These are phyloP conservation scores for Ophiostoma novo-ulmi DNA, from an alignment of 2,329 filamentous ascomycete genomes.

Conservation along the genomic window DNA sequence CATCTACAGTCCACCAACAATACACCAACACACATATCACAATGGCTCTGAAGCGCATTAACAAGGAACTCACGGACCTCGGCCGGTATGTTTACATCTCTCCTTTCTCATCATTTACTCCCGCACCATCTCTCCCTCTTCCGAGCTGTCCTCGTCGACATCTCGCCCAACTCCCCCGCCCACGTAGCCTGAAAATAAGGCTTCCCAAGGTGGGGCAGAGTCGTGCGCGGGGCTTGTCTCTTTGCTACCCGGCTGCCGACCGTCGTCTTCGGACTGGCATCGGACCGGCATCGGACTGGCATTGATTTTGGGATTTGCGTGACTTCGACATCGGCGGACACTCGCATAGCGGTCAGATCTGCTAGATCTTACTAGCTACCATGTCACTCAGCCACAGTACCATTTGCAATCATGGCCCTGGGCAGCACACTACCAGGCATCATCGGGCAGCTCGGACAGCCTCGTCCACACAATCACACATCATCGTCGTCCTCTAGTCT, in stretches of 20 bases:
- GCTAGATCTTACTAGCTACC: background rate
- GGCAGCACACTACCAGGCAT: background rate
- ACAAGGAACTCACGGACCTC: conserved; percentile 88
- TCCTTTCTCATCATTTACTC: conserved; percentile 3
- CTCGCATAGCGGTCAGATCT: background rate
- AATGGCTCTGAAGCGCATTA: conserved; percentile 91
- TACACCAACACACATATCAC: conserved; percentile 29
- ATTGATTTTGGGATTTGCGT: background rate
- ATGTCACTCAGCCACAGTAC: background rate
- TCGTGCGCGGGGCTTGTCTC: conserved; percentile 21
- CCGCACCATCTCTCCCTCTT: background rate
- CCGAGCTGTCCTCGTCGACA: background rate
- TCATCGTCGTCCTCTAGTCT: conserved; percentile 23
- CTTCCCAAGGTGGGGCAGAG: conserved; percentile 28
- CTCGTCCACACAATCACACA: background rate
- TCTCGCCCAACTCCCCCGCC: conserved; percentile 9
- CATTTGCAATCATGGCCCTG: background rate
- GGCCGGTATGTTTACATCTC: conserved; percentile 59
- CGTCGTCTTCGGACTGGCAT: background rate
- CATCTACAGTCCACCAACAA: conserved; percentile 5
- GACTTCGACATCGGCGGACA: background rate
- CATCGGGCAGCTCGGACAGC: background rate
- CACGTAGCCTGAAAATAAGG: conserved; percentile 24
- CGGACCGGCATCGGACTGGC: background rate
- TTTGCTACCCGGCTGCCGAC: conserved; percentile 5